Base-by-base conservation (phyloP, 2,329 filamentous ascomycete genomes). In the Metarhizium robertsii region DNA sequence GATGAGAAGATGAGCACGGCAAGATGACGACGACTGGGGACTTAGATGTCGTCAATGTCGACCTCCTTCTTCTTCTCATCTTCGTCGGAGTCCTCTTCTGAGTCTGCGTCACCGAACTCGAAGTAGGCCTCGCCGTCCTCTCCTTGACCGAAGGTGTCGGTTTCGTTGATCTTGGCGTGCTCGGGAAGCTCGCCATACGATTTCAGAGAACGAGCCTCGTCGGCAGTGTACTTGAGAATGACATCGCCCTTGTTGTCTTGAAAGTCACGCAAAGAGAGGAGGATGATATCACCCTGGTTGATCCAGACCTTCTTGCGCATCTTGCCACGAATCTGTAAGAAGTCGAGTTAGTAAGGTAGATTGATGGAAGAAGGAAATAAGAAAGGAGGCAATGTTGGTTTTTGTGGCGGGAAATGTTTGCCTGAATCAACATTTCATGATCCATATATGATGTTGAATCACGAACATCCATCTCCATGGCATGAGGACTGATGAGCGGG, bases 241-340 rank as follows among this genome's bases (percentile, higher is more conserved):
- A 96, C 95, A 71, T 96, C 92, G 72, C 92, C 92, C 78, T 95
- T 95, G 76, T 92, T 88, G 75, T 94, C 90, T 72, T 95, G 90
- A 77, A 95, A 95, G 73, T 95, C 91, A 65, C 90, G 88, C 59
- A 95, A 86, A 40, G 87, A 92, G 59, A 92, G 79, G 49, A 92
- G 83, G 72, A 92, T 92, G 71, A 96, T 96, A 72, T 96, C 90
- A 69, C 91, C 91, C 78, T 96, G 91, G 81, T 96, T 96, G 82
- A 96, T 96, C 91, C 91, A 96, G 74, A 97, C 94, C 84, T 99
- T 99, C 84, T 99, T 99, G 68, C 94, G 86, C 68, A 99, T 88
- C 78, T 99, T 97, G 77, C 92, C 92, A 61, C 92, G 90, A 53
- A 73, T 73, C 71, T 73, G 50, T 7, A 36, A 34, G 32, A 38